Conservation (phyloP, 768 basidiomycete genomes). For the Chalciporus piperatus region DNA sequence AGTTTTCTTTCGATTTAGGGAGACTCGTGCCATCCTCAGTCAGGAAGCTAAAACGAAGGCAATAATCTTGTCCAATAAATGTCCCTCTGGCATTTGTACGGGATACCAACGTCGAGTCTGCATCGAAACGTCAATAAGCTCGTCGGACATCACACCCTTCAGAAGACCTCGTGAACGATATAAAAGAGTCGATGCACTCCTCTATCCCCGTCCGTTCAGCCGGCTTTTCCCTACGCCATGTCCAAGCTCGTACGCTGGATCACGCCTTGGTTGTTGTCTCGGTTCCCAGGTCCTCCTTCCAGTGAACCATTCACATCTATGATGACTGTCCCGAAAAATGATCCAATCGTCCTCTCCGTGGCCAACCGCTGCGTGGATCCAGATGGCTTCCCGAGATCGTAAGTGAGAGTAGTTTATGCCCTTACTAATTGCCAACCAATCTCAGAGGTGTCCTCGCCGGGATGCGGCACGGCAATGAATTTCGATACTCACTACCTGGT, state of each 20-base stretch:
- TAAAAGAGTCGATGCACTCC: neutral
- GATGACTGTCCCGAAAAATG: neutral
- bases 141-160: neutral
- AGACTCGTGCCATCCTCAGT: neutral
- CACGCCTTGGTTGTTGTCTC: neutral
- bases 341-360: neutral
- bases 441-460: conserved; percentile 35
- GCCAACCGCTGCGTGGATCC: conserved; percentile 9
- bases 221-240: neutral
- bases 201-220: neutral
- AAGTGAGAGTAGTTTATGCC: neutral
- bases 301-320: neutral
- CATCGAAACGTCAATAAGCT: neutral
- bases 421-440: too few relatives aligned
- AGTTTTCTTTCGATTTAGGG: neutral
- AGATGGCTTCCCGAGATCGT: conserved; percentile 14
- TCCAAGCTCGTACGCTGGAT: neutral
- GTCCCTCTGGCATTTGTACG: neutral
- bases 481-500: conserved; percentile 34
- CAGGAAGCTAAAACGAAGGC: neutral
- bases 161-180: neutral
- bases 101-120: neutral
- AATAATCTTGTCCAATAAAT: neutral
- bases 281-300: neutral
- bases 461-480: conserved; percentile 7